These are phyloP conservation scores for Effrenium voratum DNA, from an alignment of 73 alveolate genomes.

Conservation along the genomic window DNA sequence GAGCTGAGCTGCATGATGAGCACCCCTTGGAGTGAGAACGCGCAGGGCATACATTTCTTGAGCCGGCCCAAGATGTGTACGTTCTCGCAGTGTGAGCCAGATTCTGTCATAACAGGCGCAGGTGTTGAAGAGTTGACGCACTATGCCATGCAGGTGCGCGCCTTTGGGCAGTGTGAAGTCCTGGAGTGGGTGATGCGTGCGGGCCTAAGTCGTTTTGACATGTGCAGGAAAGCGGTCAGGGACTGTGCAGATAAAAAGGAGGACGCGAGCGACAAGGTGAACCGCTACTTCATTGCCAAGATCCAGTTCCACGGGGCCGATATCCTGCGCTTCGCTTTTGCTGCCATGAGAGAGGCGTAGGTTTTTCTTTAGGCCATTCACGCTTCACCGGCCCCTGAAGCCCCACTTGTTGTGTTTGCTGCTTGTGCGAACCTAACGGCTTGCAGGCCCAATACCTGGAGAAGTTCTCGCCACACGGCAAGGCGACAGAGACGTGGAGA, in stretches of 20 bases:
- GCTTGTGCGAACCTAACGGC: not conserved
- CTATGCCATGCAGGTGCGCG: constrained; percentile 19
- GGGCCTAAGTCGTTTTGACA: not conserved
- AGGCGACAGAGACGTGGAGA: not conserved
- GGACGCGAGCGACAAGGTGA: not conserved
- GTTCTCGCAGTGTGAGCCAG: constrained; percentile 31
- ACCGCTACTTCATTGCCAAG: not conserved
- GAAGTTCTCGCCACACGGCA: not conserved
- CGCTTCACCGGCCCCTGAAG: not conserved
- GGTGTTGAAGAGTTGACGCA: not conserved
- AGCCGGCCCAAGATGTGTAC: constrained; percentile 22
- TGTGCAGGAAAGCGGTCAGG: not conserved
- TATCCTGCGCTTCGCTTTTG: not conserved
- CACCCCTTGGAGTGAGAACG: not conserved
- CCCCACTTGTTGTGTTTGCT: not conserved
- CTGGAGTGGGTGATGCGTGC: constrained; percentile 19
- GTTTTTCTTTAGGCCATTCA: too few relatives aligned
- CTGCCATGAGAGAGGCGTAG: not conserved
- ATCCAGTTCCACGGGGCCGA: constrained; percentile 3
- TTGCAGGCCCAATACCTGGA: not conserved
- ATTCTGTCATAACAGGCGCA: not conserved
- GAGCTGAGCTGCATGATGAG: not conserved
- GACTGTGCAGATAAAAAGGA: not conserved
- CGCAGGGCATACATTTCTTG: not conserved
- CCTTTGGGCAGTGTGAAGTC: constrained; percentile 15